These are phyloP conservation scores for Cryptococcus neoformans DNA, from an alignment of 1,284 basidiomycete species.

Conservation along the genomic window DNA sequence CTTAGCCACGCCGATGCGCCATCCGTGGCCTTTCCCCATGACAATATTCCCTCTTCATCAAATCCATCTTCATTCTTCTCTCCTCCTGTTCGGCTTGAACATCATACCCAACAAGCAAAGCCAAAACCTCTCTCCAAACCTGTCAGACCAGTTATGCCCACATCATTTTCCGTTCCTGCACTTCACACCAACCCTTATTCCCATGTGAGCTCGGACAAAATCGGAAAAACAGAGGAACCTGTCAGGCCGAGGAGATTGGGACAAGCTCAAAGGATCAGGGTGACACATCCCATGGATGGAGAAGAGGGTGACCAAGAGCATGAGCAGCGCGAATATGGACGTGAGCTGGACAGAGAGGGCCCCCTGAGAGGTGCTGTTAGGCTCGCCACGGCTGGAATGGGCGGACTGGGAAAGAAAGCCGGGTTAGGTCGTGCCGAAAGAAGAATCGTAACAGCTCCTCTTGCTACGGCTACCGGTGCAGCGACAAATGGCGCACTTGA, in stretches of 20 bases:
- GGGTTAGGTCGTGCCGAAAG: conserved; percentile 28
- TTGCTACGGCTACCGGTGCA: background rate
- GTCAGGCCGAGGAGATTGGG: conserved; percentile 14
- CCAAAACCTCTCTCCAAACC: conserved; percentile 23
- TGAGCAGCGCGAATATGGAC: background rate
- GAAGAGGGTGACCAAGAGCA: conserved; percentile 2
- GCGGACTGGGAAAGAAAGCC: background rate
- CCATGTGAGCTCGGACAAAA: background rate
- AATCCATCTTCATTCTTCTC: conserved; percentile 16
- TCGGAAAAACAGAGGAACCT: background rate
- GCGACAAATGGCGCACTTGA: too few species aligned
- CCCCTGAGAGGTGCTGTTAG: conserved; percentile 12
- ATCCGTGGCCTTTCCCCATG: too few species aligned
- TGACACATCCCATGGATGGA: conserved; percentile 6
- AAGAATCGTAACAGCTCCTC: conserved; percentile 30
- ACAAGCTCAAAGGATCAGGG: conserved; percentile 19
- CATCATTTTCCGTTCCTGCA: conserved; percentile 14
- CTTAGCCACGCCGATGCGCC: too few species aligned
- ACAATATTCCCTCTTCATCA: conserved; percentile 1
- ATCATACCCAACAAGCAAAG: background rate
- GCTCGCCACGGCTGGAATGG: background rate
- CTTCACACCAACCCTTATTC: conserved; percentile 1
- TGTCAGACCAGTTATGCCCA: conserved; percentile 17
- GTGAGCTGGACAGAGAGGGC: conserved; percentile 1
- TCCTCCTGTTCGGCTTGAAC: conserved; percentile 17